Evolutionary conservation across 176 grass and related monocot genomes (phyloP), one percentile per base, ranked within the genome.

Genomic region (Coix lacrymajobi): DNA sequence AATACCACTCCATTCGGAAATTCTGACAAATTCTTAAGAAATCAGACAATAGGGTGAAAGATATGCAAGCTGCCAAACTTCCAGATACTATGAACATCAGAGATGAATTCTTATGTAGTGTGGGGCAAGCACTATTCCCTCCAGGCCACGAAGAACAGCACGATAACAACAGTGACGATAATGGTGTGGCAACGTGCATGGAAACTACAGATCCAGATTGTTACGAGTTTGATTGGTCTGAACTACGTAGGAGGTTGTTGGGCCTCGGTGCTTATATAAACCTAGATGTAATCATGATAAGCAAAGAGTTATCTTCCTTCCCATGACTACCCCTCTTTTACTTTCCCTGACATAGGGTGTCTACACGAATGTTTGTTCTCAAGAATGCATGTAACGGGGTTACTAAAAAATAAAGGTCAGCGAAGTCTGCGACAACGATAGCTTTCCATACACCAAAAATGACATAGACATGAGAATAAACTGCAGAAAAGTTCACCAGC

Each of bases 1-100:
- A 65, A 70, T 30, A 64, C 33, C 61, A 13, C 8, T 86, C 25
- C 51, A 28, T 66, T 86, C 31, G 13, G 56, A 80, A 86, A 73
- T 6, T 31, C 5, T 73, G 8, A 66, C 46, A 25, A 32, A 67
- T 71, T 57, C 33, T 78, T 41, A 76, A 81, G 48, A 58, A 30
- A 76, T 4, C 41, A 2, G 19, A 73, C 8, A 80, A 52, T 7
- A 56, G 6, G 15, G 8, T 79, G 33, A 51, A 38, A 30, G 4
- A 74, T 74, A 5, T 29, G 11, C 8, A 66, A 26, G 69, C 52
- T 86, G 24, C 14, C 43, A 74, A 56, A 58, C 72, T 56, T 86
- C 17, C 72, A 71, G 41, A 39, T 48, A 38, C 44, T 73, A 6
- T 24, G 8, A 69, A 79, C 45, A 70, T 61, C 22, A 4, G 11